phyloP scores from a whole-genome alignment of 257 asterid species.

The Euphrasia confusa region DNA sequence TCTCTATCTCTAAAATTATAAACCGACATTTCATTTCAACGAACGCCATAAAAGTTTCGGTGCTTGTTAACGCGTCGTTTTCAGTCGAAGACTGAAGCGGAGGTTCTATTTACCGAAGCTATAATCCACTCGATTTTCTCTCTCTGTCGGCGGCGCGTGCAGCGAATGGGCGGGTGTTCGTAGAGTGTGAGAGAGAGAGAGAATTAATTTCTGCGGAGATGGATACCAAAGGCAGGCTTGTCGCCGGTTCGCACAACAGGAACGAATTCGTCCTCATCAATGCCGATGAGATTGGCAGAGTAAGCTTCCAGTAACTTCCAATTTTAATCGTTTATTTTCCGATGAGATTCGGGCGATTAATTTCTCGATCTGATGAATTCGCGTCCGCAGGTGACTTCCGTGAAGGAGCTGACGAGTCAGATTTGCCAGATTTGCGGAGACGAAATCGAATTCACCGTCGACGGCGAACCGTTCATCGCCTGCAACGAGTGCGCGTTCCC shows the following conservation, averaged over 20 bases:
- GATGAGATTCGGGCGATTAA: too few species aligned
- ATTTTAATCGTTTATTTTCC: neutral
- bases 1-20: too few species aligned
- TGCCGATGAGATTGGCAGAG: constrained; percentile 84
- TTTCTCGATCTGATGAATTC: too few species aligned
- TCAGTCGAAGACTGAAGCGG: too few species aligned
- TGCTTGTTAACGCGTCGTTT: too few species aligned
- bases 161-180: too few species aligned
- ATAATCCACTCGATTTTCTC: too few species aligned
- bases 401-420: constrained; percentile 60
- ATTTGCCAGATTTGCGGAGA: constrained; percentile 78
- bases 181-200: too few species aligned
- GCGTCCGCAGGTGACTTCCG: constrained; percentile 52
- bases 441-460: constrained; percentile 56
- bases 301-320: constrained; percentile 15
- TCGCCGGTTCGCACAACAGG: constrained; percentile 84
- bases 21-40: too few species aligned
- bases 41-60: too few species aligned
- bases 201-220: constrained; percentile 20
- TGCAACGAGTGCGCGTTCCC: constrained; percentile 99
- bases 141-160: too few species aligned
- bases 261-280: constrained; percentile 72
- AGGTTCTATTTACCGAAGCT: too few species aligned
- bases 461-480: constrained; percentile 81
- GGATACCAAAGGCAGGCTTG: constrained; percentile 82